These are phyloP conservation scores for Fusarium veterinarium DNA, from an alignment of 2,329 filamentous ascomycete genomes.

Conservation along the genomic window DNA sequence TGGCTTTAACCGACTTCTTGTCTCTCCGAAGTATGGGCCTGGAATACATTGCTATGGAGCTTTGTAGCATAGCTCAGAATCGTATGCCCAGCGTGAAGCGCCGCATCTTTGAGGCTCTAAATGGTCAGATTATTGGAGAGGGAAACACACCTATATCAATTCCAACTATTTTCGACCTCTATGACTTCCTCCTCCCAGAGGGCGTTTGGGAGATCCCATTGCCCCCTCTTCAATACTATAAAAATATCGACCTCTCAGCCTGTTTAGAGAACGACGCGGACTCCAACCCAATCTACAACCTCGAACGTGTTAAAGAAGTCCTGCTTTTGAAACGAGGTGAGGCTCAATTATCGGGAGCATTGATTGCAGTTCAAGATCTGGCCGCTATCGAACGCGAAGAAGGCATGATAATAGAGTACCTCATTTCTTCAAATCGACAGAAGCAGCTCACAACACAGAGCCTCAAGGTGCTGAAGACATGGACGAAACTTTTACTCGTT, in stretches of 20 bases:
- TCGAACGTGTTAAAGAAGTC: slow-evolving; percentile 78
- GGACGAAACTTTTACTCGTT: slow-evolving; percentile 86
- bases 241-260: slow-evolving; percentile 73
- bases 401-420: slow-evolving; percentile 67
- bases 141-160: slow-evolving; percentile 74
- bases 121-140: slow-evolving; percentile 77
- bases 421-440: slow-evolving; percentile 72
- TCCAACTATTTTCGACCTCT: slow-evolving; percentile 87
- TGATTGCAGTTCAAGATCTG: slow-evolving; percentile 63
- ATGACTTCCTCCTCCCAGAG: slow-evolving; percentile 80
- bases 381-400: slow-evolving; percentile 68
- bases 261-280: slow-evolving; percentile 72
- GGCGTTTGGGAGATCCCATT: slow-evolving; percentile 62
- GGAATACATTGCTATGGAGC: slow-evolving; percentile 86
- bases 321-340: slow-evolving; percentile 77
- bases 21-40: slow-evolving; percentile 80
- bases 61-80: slow-evolving; percentile 79
- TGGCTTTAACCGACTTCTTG: slow-evolving; percentile 81
- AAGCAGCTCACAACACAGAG: slow-evolving; percentile 67
- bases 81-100: slow-evolving; percentile 77
- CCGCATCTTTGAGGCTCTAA: slow-evolving; percentile 77
- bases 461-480: slow-evolving; percentile 79
- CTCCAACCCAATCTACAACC: slow-evolving; percentile 70
- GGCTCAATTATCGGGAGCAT: slow-evolving; percentile 59
- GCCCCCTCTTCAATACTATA: slow-evolving; percentile 69